phyloP scores from a whole-genome alignment of 2,329 filamentous ascomycete genomes.

The Bipolaris oryzae region DNA sequence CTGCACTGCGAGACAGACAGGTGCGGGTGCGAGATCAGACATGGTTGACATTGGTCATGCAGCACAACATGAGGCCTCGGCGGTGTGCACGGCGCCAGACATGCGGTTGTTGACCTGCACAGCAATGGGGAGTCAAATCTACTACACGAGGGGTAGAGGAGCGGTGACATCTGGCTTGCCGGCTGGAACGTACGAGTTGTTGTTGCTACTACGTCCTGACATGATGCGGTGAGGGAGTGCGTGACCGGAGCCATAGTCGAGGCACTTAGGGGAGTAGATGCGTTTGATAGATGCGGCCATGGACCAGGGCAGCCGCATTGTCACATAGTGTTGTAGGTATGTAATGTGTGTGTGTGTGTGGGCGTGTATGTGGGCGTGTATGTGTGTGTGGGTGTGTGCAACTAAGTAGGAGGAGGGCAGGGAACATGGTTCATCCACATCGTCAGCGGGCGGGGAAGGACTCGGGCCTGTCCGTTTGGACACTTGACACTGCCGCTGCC shows the following conservation, averaged over 20 bases:
- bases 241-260: background rate
- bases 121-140: background rate
- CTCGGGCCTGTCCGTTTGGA: slow-evolving; percentile 18
- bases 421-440: slow-evolving; percentile 20
- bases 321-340: no score
- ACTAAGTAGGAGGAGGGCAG: background rate
- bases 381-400: no score
- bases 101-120: background rate
- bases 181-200: background rate
- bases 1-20: background rate
- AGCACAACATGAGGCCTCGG: background rate
- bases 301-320: no score
- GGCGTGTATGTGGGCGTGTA: no score
- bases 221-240: slow-evolving; percentile 8
- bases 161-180: slow-evolving; percentile 1
- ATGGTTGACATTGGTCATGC: background rate
- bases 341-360: no score
- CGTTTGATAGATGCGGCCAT: slow-evolving; percentile 3
- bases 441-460: slow-evolving; percentile 13
- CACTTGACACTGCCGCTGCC: slow-evolving; percentile 9
- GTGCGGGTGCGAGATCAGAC: background rate
- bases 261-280: slow-evolving; percentile 3
- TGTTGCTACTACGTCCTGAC: background rate
- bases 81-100: background rate
- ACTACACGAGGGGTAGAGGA: background rate